These are phyloP conservation scores for Lachnellula hyalina DNA, from an alignment of 2,329 filamentous ascomycete genomes.

Conservation along the genomic window DNA sequence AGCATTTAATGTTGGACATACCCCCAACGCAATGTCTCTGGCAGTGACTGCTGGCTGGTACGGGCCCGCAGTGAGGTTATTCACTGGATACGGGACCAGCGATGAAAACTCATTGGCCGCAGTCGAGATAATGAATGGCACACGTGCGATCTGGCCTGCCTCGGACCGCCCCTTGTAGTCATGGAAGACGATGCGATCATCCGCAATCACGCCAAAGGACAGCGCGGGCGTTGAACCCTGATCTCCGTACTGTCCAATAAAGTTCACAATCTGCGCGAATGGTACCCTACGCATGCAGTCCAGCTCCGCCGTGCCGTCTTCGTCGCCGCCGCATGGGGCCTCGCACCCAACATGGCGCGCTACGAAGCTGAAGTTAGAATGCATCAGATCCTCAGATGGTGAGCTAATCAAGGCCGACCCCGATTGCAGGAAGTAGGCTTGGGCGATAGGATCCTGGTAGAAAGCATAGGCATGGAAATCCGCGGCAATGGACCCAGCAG, in stretches of 20 bases:
- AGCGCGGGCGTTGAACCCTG: background rate
- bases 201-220: background rate
- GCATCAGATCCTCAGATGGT: slow-evolving; percentile 9
- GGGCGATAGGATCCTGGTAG: slow-evolving; percentile 43
- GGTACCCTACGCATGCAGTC: slow-evolving; percentile 4
- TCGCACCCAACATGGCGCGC: slow-evolving; percentile 2
- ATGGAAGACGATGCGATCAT: background rate
- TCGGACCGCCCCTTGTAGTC: background rate
- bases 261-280: background rate
- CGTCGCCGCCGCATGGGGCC: background rate
- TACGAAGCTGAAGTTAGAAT: slow-evolving; percentile 6
- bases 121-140: slow-evolving; percentile 16
- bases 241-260: background rate
- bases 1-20: background rate
- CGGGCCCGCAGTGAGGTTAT: background rate
- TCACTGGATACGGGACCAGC: background rate
- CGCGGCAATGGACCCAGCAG: slow-evolving; percentile 30
- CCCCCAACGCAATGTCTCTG: background rate
- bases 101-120: slow-evolving; percentile 16
- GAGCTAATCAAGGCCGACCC: slow-evolving; percentile 35
- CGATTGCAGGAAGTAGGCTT: slow-evolving; percentile 42
- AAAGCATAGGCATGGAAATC: slow-evolving; percentile 47
- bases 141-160: background rate
- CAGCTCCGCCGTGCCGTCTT: background rate
- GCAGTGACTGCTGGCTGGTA: background rate